Conservation (phyloP, 2,329 filamentous ascomycete genomes). For the Drechslerella dactyloides region DNA sequence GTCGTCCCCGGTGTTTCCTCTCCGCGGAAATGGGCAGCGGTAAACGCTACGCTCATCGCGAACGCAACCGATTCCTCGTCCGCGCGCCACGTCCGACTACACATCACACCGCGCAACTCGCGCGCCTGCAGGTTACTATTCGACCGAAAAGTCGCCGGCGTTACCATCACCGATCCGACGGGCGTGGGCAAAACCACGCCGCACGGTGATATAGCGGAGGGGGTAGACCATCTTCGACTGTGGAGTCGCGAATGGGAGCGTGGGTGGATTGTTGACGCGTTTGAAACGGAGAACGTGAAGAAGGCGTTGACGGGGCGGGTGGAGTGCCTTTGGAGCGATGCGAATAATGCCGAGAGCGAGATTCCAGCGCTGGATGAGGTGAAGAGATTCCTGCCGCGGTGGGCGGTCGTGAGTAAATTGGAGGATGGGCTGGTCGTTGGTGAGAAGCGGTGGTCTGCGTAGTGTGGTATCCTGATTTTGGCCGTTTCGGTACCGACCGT, state of each 20-base stretch:
- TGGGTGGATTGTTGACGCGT: slow-evolving; percentile 64
- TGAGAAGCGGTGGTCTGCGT: slow-evolving; percentile 15
- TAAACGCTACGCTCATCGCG: slow-evolving; percentile 64
- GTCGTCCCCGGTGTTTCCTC: slow-evolving; percentile 64
- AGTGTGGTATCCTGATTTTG: neutral
- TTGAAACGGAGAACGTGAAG: slow-evolving; percentile 46
- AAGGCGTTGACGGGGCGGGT: slow-evolving; percentile 67
- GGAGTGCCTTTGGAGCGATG: slow-evolving; percentile 86
- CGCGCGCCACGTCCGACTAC: slow-evolving; percentile 66
- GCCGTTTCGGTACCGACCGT: too few species aligned
- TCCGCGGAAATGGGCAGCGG: slow-evolving; percentile 69
- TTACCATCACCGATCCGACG: slow-evolving; percentile 57
- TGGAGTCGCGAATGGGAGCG: slow-evolving; percentile 83
- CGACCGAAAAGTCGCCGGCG: slow-evolving; percentile 8
- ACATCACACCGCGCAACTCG: slow-evolving; percentile 75
- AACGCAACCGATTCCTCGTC: slow-evolving; percentile 55
- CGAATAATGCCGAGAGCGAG: slow-evolving; percentile 72
- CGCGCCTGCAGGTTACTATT: slow-evolving; percentile 73
- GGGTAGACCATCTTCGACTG: slow-evolving; percentile 72
- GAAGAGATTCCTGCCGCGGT: slow-evolving; percentile 75
- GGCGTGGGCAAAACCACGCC: slow-evolving; percentile 69
- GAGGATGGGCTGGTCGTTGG: slow-evolving; percentile 82
- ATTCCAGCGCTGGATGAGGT: slow-evolving; percentile 88
- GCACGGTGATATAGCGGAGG: slow-evolving; percentile 64
- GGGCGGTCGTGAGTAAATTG: slow-evolving; percentile 78